Evolutionary conservation across 1,284 basidiomycete species (phyloP).

Genomic region (Quambalaria eucalypti): DNA sequence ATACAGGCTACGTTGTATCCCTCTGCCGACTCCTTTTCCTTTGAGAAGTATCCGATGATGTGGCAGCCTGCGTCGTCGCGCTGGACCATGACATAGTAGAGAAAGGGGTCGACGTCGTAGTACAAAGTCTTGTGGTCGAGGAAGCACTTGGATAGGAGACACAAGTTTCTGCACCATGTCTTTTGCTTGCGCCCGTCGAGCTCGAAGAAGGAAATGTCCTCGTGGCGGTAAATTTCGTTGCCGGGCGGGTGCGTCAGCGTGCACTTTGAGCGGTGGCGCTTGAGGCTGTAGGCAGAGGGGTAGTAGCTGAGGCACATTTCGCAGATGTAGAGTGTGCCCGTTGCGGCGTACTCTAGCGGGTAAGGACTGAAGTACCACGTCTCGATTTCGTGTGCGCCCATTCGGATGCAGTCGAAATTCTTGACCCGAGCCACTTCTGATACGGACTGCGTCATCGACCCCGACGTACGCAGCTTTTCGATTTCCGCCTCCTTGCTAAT

Average conservation of each 20-base stretch:
- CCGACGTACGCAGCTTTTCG: constrained; percentile 91
- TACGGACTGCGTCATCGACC: constrained; percentile 97
- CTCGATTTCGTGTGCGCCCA: constrained; percentile 90
- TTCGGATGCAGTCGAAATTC: constrained; percentile 92
- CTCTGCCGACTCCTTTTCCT: constrained; percentile 92
- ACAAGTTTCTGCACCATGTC: constrained; percentile 99
- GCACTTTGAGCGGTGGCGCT: constrained; percentile 79
- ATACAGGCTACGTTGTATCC: constrained; percentile 94
- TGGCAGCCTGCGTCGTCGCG: constrained; percentile 78
- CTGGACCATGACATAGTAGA: constrained; percentile 97
- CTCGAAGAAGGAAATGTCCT: constrained; percentile 81
- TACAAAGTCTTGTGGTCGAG: constrained; percentile 98
- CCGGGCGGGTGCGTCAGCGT: constrained; percentile 90
- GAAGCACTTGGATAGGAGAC: constrained; percentile 97
- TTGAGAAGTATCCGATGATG: constrained; percentile 97
- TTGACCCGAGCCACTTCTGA: constrained; percentile 96
- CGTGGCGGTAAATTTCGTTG: constrained; percentile 94
- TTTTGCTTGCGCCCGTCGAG: constrained; percentile 98
- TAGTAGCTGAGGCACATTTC: constrained; percentile 68
- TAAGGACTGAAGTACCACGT: constrained; percentile 99
- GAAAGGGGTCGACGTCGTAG: constrained; percentile 97
- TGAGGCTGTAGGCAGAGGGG: constrained; percentile 24
- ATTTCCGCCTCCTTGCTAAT: constrained; percentile 91
- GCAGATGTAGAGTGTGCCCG: constrained; percentile 91
- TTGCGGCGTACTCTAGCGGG: constrained; percentile 91